Conservation (phyloP, 2,329 filamentous ascomycete species). For the Ophiocordyceps camponoti-floridani region DNA sequence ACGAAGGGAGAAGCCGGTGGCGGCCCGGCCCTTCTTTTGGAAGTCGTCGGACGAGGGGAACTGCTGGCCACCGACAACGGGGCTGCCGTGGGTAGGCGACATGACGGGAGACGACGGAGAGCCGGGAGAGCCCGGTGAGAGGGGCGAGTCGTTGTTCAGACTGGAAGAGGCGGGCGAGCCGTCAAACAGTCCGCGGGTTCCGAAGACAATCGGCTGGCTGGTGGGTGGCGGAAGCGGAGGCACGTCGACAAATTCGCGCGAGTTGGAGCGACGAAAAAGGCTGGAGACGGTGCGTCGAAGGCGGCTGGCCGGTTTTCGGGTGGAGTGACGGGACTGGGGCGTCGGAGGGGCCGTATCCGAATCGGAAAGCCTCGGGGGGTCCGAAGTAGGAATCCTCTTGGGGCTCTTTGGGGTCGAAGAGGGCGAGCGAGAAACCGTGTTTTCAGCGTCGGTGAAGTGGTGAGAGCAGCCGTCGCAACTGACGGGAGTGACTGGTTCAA, state of each 20-base stretch:
- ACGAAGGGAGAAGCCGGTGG: slow-evolving; percentile 31
- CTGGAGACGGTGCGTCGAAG: slow-evolving; percentile 32
- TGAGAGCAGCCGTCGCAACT: slow-evolving; percentile 37
- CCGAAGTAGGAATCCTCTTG: neutral
- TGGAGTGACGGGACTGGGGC: slow-evolving; percentile 20
- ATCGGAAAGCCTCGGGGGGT: slow-evolving; percentile 8
- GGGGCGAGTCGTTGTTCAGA: slow-evolving; percentile 25
- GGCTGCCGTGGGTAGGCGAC: slow-evolving; percentile 10
- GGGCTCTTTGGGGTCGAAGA: slow-evolving; percentile 1
- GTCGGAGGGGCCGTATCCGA: slow-evolving; percentile 8
- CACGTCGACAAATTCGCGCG: slow-evolving; percentile 8
- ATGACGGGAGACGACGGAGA: slow-evolving; percentile 21
- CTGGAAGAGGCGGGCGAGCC: neutral
- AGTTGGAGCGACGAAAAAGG: slow-evolving; percentile 26
- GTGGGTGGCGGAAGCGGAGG: slow-evolving; percentile 3
- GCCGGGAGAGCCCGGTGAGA: slow-evolving; percentile 20
- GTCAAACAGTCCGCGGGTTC: neutral
- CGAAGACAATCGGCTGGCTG: neutral
- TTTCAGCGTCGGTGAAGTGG: slow-evolving; percentile 26
- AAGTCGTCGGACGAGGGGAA: slow-evolving; percentile 27
- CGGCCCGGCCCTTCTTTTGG: slow-evolving; percentile 29
- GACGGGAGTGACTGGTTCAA: slow-evolving; percentile 44
- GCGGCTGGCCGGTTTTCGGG: slow-evolving; percentile 23
- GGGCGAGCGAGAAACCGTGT: slow-evolving; percentile 4
- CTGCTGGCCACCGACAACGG: slow-evolving; percentile 9